A percentile compares a stretch with the other conserved stretches of the same genome.
phyloP scores from a whole-genome alignment of 257 asterid species.

The Ocimum tenuiflorum region DNA sequence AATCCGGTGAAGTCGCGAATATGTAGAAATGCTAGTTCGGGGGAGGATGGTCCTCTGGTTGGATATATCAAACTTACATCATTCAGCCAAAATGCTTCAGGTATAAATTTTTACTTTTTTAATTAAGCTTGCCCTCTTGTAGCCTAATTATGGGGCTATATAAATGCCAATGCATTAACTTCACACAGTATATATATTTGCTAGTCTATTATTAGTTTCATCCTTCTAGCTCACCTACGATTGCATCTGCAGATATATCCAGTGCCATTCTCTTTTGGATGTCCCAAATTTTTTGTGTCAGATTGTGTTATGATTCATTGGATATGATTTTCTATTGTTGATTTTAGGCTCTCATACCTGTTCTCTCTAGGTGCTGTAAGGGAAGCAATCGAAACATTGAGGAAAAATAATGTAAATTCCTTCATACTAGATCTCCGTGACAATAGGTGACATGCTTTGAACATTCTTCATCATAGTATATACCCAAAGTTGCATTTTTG shows the following conservation, averaged over 20 bases:
- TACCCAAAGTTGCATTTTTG: constrained; percentile 15
- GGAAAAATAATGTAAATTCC: constrained; percentile 71
- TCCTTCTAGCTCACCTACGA: background rate
- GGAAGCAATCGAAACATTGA: constrained; percentile 80
- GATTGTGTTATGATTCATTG: background rate
- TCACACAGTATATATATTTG: background rate
- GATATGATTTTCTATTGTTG: background rate
- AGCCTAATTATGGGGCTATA: background rate
- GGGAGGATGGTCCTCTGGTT: constrained; percentile 52
- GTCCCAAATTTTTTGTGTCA: background rate
- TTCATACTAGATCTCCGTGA: constrained; percentile 91
- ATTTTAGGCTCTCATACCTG: background rate
- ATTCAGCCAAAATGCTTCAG: constrained; percentile 95
- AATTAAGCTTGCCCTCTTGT: background rate
- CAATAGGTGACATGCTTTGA: constrained; percentile 59
- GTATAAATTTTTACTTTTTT: constrained; percentile 30
- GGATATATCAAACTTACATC: constrained; percentile 91
- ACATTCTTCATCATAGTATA: constrained; percentile 12
- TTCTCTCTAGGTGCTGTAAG: constrained; percentile 63
- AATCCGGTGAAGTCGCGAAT: constrained; percentile 91
- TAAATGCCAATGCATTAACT: constrained; percentile 2
- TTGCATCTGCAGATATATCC: background rate
- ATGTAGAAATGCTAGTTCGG: constrained; percentile 59
- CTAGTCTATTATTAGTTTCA: background rate
- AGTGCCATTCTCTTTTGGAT: constrained; percentile 6